A percentile compares a stretch with the other conserved stretches of the same genome.
These are phyloP conservation scores for Trichoderma breve DNA, from an alignment of 2,329 filamentous ascomycete species.

Conservation along the genomic window DNA sequence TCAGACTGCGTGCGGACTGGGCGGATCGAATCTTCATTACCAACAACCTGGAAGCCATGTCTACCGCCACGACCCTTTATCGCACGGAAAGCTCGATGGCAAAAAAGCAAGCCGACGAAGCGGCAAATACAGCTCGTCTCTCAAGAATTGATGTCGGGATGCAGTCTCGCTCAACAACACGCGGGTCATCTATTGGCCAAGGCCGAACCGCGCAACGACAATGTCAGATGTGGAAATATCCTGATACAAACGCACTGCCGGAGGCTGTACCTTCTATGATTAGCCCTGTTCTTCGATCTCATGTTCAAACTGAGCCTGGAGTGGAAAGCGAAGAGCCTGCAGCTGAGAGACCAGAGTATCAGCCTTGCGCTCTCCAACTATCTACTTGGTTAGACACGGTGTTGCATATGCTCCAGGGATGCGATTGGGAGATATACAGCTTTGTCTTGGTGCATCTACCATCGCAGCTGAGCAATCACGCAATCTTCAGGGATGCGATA, in stretches of 20 bases:
- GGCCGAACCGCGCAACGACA: slow-evolving; percentile 37
- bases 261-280: slow-evolving; percentile 44
- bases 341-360: slow-evolving; percentile 24
- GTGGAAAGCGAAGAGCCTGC: slow-evolving; percentile 25
- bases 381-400: slow-evolving; percentile 74
- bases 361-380: slow-evolving; percentile 54
- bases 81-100: slow-evolving; percentile 57
- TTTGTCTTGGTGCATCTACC: slow-evolving; percentile 84
- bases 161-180: slow-evolving; percentile 41
- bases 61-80: slow-evolving; percentile 68
- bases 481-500: slow-evolving; percentile 73
- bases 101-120: slow-evolving; percentile 52
- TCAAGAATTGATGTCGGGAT: slow-evolving; percentile 45
- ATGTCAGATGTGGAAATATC: slow-evolving; percentile 57
- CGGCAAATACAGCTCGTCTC: slow-evolving; percentile 43
- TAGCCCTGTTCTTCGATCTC: slow-evolving; percentile 52
- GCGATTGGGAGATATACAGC: slow-evolving; percentile 90
- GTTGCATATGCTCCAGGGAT: slow-evolving; percentile 68
- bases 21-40: slow-evolving; percentile 73
- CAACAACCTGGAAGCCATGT: slow-evolving; percentile 67
- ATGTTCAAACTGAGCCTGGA: slow-evolving; percentile 19
- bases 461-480: slow-evolving; percentile 85
- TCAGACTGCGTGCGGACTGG: slow-evolving; percentile 80
- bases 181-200: slow-evolving; percentile 54
- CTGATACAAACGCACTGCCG: slow-evolving; percentile 56